These are phyloP conservation scores for Syzygium jambos DNA, from an alignment of 345 rosid genomes.

Conservation along the genomic window DNA sequence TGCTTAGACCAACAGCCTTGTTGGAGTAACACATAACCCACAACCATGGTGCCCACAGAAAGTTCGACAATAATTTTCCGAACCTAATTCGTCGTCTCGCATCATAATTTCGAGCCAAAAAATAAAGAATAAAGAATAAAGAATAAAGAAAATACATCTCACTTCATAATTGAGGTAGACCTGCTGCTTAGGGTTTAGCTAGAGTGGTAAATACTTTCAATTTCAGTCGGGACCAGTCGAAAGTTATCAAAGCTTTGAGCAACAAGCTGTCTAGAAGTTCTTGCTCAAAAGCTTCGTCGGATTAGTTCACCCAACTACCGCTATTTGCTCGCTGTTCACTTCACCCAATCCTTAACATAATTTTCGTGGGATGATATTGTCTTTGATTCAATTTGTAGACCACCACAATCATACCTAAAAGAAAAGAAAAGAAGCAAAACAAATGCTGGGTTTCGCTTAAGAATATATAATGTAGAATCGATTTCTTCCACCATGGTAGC, in stretches of 20 bases:
- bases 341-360: neutral
- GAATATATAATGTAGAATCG: neutral
- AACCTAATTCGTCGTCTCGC: neutral
- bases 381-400: neutral
- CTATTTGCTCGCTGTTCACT: neutral
- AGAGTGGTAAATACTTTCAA: neutral
- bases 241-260: neutral
- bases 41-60: neutral
- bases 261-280: neutral
- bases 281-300: neutral
- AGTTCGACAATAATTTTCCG: neutral
- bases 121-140: no score
- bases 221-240: neutral
- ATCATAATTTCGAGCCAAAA: neutral
- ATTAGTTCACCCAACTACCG: neutral
- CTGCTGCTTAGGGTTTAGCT: neutral
- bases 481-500: neutral
- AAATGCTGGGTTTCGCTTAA: neutral
- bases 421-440: neutral
- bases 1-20: neutral
- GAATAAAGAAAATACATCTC: neutral
- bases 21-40: neutral
- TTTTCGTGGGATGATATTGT: neutral
- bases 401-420: neutral
- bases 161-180: neutral